Evolutionary conservation across 192 early-diverging fungal species (phyloP).

Genomic region (Coemansia sp.): DNA sequence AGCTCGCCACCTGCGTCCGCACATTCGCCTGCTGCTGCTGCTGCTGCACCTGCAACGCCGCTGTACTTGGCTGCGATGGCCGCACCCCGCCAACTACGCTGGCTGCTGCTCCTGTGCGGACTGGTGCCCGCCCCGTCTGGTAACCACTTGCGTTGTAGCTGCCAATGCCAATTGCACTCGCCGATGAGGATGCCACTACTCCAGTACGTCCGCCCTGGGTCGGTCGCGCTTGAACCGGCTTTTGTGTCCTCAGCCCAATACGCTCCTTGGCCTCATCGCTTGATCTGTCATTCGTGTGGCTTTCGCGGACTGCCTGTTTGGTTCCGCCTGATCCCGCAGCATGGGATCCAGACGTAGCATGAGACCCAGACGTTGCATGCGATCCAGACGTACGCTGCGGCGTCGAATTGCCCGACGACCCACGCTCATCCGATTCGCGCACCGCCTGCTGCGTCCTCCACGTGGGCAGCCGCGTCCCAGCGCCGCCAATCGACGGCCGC

Average conservation of each 20-base stretch:
- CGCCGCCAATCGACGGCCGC: constrained; percentile 20
- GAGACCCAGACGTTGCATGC: constrained; percentile 24
- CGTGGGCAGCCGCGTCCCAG: constrained; percentile 33
- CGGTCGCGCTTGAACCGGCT: constrained; percentile 11
- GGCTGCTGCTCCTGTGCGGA: constrained; percentile 43
- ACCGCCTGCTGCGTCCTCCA: constrained; percentile 51
- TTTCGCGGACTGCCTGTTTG: constrained; percentile 32
- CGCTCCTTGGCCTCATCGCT: constrained; percentile 31
- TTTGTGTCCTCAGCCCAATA: neutral
- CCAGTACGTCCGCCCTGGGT: constrained; percentile 3
- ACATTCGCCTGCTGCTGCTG: constrained; percentile 34
- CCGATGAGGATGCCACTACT: constrained; percentile 33
- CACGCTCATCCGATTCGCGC: constrained; percentile 33
- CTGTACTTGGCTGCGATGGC: constrained; percentile 24
- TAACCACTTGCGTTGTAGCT: constrained; percentile 29
- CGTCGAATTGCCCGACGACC: constrained; percentile 14
- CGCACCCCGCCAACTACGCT: constrained; percentile 33
- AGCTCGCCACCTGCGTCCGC: constrained; percentile 44
- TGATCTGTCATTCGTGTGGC: constrained; percentile 26
- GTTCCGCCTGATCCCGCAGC: constrained; percentile 23
- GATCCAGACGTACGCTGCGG: constrained; percentile 41
- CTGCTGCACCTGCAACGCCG: constrained; percentile 31
- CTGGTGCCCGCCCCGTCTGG: constrained; percentile 23
- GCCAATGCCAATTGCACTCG: constrained; percentile 50
- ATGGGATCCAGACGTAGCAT: constrained; percentile 25